Percentiles rank a stretch among this genome's conserved stretches.
Evolutionary conservation across 805 yeast species (phyloP).

Genomic region (Pichia scutulata): DNA sequence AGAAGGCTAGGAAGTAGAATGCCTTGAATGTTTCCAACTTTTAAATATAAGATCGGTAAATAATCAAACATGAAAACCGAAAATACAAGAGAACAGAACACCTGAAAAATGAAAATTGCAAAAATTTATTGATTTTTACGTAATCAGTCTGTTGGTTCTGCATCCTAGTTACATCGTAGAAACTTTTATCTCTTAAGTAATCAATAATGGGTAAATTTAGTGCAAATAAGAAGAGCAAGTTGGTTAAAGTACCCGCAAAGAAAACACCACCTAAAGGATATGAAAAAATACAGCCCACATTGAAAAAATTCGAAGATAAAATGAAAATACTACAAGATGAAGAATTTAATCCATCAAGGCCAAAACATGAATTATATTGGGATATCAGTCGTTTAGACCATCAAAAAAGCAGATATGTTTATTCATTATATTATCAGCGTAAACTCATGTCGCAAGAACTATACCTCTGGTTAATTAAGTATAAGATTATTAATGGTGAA

Average conservation of each 20-base stretch:
- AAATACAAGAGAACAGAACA: neutral
- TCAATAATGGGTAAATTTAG: neutral
- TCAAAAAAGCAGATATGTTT: conserved; percentile 69
- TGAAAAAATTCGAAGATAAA: conserved; percentile 49
- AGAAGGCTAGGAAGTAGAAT: no score
- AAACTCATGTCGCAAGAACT: conserved; percentile 58
- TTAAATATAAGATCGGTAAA: neutral
- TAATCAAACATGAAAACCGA: no score
- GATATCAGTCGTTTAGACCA: conserved; percentile 63
- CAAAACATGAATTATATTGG: conserved; percentile 56
- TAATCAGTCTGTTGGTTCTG: neutral
- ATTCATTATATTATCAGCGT: conserved; percentile 63
- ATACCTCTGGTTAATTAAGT: conserved; percentile 65
- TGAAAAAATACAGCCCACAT: conserved; percentile 57
- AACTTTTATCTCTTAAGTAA: neutral
- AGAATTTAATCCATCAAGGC: conserved; percentile 30
- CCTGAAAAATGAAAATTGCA: neutral
- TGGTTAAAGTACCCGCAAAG: conserved; percentile 13
- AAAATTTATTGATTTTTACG: neutral
- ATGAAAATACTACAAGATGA: conserved; percentile 39
- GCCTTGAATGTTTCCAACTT: no score
- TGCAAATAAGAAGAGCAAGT: neutral
- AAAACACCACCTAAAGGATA: conserved; percentile 67
- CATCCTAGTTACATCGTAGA: no score
- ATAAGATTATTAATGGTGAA: conserved; percentile 57